phyloP scores from a whole-genome alignment of 805 yeast genomes.

The Citeromyces matritensis region DNA sequence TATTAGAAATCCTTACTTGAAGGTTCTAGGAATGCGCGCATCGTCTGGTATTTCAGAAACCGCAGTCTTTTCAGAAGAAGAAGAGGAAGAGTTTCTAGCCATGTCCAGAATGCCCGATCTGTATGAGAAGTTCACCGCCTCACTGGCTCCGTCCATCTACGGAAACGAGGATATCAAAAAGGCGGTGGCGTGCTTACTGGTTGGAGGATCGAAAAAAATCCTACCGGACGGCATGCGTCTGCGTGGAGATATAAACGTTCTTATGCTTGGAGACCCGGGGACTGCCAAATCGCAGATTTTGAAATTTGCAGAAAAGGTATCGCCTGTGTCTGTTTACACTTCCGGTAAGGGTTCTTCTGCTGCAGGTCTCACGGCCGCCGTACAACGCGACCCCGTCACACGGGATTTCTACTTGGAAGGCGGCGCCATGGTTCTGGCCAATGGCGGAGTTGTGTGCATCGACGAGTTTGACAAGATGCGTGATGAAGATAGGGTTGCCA shows the following conservation, averaged over 20 bases:
- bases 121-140: conserved; percentile 69
- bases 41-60: conserved; percentile 28
- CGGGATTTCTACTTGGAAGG: conserved; percentile 94
- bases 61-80: conserved; percentile 71
- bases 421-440: conserved; percentile 99
- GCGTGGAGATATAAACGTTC: conserved; percentile 93
- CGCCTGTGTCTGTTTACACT: conserved; percentile 91
- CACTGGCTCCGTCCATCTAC: conserved; percentile 94
- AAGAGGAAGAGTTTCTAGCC: conserved; percentile 79
- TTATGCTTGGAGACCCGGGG: conserved; percentile 95
- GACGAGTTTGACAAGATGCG: conserved; percentile 99
- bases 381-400: conserved; percentile 79
- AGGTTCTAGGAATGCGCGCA: conserved; percentile 74
- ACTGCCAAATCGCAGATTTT: conserved; percentile 95
- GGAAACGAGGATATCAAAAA: conserved; percentile 90
- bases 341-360: conserved; percentile 99
- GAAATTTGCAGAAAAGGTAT: conserved; percentile 87
- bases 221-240: conserved; percentile 93
- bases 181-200: conserved; percentile 78
- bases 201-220: conserved; percentile 89
- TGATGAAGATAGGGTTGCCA: conserved; percentile 97
- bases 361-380: conserved; percentile 97
- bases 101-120: conserved; percentile 74
- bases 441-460: conserved; percentile 97
- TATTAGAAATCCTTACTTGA: conserved; percentile 82